Evolutionary conservation across 2,329 filamentous ascomycete species (phyloP).

Genomic region (Rutstroemia sydowiana): DNA sequence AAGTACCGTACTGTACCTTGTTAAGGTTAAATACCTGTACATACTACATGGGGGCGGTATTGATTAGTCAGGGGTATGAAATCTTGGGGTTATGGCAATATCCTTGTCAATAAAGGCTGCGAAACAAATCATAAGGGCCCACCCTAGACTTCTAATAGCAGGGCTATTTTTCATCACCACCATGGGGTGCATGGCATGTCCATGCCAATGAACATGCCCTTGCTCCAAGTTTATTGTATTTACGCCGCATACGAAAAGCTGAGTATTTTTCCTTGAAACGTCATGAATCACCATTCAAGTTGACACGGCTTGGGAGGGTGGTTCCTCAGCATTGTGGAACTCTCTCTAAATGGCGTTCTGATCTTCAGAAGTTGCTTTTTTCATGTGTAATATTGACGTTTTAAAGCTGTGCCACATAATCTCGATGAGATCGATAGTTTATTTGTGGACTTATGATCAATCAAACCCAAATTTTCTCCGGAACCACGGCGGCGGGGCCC

Average conservation of each 20-base stretch:
- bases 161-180: too few relatives aligned
- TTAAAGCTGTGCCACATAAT: constrained; percentile 9
- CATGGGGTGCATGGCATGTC: too few relatives aligned
- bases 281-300: constrained; percentile 4
- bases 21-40: too few relatives aligned
- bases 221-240: neutral
- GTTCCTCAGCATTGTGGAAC: constrained; percentile 8
- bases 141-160: too few relatives aligned
- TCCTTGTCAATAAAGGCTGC: too few relatives aligned
- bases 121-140: too few relatives aligned
- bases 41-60: too few relatives aligned
- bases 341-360: neutral
- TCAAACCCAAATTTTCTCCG: neutral
- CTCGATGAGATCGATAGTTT: constrained; percentile 11
- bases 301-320: constrained; percentile 1
- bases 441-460: neutral
- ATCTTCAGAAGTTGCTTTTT: constrained; percentile 8
- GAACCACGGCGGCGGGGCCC: neutral
- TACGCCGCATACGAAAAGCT: constrained; percentile 7
- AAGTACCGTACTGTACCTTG: too few relatives aligned
- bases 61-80: too few relatives aligned
- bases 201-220: neutral
- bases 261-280: constrained; percentile 7
- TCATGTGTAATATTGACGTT: constrained; percentile 11
- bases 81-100: too few relatives aligned